phyloP scores from a whole-genome alignment of 2,329 filamentous ascomycete species.

The Colletotrichum sp. region DNA sequence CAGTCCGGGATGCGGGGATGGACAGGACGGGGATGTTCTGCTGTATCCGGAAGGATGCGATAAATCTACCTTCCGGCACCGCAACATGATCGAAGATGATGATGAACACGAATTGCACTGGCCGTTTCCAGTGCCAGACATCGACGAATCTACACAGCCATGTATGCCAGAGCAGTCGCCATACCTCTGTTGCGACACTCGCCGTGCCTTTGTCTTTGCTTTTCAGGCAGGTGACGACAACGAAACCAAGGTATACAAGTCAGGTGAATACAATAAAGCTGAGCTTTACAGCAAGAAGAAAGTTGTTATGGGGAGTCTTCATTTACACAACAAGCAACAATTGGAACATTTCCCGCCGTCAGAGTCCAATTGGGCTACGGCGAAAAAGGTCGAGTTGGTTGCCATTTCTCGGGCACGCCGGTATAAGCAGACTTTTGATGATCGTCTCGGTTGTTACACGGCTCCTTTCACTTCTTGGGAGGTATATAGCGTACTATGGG shows the following conservation, averaged over 20 bases:
- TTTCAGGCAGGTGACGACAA: too few relatives aligned
- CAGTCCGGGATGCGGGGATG: background rate
- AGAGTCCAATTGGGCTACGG: background rate
- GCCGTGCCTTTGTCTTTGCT: background rate
- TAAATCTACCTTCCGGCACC: background rate
- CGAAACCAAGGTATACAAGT: background rate
- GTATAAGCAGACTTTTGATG: background rate
- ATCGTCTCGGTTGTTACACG: too few relatives aligned
- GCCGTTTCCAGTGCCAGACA: background rate
- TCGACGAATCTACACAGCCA: background rate
- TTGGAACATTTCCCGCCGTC: too few relatives aligned
- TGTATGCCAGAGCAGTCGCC: background rate
- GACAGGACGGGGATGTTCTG: too few relatives aligned
- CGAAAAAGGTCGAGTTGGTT: background rate
- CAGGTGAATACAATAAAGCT: background rate
- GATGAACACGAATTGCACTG: background rate
- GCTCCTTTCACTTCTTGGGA: too few relatives aligned
- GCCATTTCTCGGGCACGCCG: background rate
- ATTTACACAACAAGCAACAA: too few relatives aligned
- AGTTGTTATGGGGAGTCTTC: background rate
- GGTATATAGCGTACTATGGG: background rate
- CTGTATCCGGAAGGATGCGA: too few relatives aligned
- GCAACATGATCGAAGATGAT: background rate
- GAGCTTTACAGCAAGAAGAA: background rate
- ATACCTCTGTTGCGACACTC: background rate